These are phyloP conservation scores for Microcyclosporella mali DNA, from an alignment of 2,329 filamentous ascomycete species.

Conservation along the genomic window DNA sequence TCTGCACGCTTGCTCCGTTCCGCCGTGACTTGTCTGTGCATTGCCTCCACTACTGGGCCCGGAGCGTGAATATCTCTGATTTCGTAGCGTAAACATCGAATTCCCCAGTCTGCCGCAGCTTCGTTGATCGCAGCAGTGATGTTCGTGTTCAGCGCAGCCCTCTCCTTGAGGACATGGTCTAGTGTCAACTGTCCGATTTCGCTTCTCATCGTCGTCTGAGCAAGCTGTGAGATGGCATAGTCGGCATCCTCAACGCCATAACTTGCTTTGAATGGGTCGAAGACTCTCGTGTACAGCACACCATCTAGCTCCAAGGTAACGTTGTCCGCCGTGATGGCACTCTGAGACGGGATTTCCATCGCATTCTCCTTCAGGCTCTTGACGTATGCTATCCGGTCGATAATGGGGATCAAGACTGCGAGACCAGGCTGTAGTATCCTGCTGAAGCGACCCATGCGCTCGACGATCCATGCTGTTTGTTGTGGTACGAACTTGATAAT, in stretches of 20 bases:
- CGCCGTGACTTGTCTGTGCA: conserved; percentile 96
- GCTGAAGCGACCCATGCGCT: conserved; percentile 98
- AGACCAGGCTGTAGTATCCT: conserved; percentile 88
- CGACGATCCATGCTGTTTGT: conserved; percentile 98
- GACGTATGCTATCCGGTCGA: conserved; percentile 96
- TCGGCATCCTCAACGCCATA: conserved; percentile 98
- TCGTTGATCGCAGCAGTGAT: conserved; percentile 99
- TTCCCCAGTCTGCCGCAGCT: conserved; percentile 92
- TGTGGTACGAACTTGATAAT: conserved; percentile 92
- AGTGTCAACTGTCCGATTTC: conserved; percentile 95
- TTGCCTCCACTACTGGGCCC: conserved; percentile 85
- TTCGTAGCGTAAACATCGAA: conserved; percentile 93
- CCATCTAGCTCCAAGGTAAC: conserved; percentile 95
- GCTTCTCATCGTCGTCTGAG: conserved; percentile 97
- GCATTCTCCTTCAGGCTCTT: conserved; percentile 95
- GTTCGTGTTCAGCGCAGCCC: conserved; percentile 90
- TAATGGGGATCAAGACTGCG: conserved; percentile 77
- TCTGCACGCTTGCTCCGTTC: conserved; percentile 96
- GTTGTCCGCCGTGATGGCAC: conserved; percentile 96
- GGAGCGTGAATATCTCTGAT: conserved; percentile 98
- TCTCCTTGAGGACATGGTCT: conserved; percentile 96
- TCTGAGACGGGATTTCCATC: conserved; percentile 95
- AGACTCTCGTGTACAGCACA: conserved; percentile 89
- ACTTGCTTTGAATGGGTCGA: conserved; percentile 97
- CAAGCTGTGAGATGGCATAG: conserved; percentile 95